Evolutionary conservation across 495 filamentous ascomycete species (phyloP), one percentile per base, ranked within the genome.

Genomic region (Xylaria longipes): DNA sequence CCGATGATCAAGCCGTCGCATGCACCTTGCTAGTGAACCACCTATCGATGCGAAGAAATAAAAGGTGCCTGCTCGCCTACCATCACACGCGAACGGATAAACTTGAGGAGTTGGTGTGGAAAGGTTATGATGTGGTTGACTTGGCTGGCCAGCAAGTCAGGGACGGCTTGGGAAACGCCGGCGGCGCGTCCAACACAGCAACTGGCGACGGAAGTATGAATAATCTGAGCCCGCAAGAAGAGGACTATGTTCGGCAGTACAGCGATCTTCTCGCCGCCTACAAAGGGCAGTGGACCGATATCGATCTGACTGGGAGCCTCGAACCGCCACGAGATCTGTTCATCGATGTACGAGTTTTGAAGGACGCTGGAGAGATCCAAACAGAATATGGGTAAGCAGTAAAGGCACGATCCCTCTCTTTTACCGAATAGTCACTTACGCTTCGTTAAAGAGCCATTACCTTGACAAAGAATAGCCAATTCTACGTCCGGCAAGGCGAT

Each of bases 201-300:
- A 86, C 84, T 68, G 86, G 82, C 22, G 80, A 82, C 65, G 81
- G 80, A 43, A 79, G 80, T 15, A 84, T 88, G 68, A 97, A 91
- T 81, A 97, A 92, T 73, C 82, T 99, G 65, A 97, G 95, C 79
- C 95, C 97, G 2, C 96, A 99, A 79, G 97, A 99, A 80, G 96
- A 97, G 80, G 97, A 98, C 78, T 98, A 98, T 80, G 91, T 97
- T 48, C 86, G 95, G 65, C 90, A 93, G 78, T 98, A 97, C 78
- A 89, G 91, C 65, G 97, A 99, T 77, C 87, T 99, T 76, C 84
- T 99, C 54, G 94, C 96, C 29, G 93, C 94, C 20, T 98, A 97
- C 82, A 99, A 99, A 81, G 97, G 97, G 1, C 94, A 97, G 75
- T 99, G 96, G 95, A 98, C 95, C 29, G 97, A 99, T 81, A 91